Evolutionary conservation across 805 yeast genomes (phyloP), one percentile per base, ranked within the genome.

Genomic region (Isabelozyma pseudorhagii): DNA sequence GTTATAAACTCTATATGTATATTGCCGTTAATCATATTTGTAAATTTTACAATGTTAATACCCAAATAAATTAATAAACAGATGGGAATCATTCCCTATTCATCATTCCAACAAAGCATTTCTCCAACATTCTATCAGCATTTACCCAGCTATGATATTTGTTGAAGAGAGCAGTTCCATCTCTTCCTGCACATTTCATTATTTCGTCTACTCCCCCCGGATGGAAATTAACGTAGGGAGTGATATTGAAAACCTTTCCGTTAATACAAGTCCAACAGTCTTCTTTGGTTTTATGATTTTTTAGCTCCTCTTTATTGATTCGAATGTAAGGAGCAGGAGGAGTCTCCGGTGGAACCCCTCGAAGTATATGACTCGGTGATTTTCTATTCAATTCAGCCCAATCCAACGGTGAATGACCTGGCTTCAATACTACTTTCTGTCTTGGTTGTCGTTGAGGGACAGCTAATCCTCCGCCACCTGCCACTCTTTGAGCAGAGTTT

Each of bases 161-260:
- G 65, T 84, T 82, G 60, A 93, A 93, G 52, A 88, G 61, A 2
- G 68, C 56, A 3, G 97, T 89, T 1, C 93, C 94, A 63, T 93
- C 97, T 45, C 75, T 74, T 0, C 97, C 97, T 1, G 96, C 94
- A 59, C 87, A 81, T 46, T 82, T 79, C 81, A 89, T 73, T 40
- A 93, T 69, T 60, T 90, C 89, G 6, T 81, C 82, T 4, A 75
- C 83, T 1, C 99, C 99, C 36, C 99, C 99, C 0, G 99, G 99
- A 57, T 93, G 99, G 65, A 84, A 94, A 48, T 80, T 73, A 36
- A 94, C 62, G 65, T 94, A 93, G 10, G 87, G 83, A 0, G 97
- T 84, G n/a, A 93, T 74, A 60, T 92, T 89, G 71, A 88, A 93
- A 1, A 93, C 96, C 58, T 82, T 86, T 4, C 91, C 89, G 42